These are phyloP conservation scores for Waltergamsia citrina DNA, from an alignment of 2,329 filamentous ascomycete species.

Conservation along the genomic window DNA sequence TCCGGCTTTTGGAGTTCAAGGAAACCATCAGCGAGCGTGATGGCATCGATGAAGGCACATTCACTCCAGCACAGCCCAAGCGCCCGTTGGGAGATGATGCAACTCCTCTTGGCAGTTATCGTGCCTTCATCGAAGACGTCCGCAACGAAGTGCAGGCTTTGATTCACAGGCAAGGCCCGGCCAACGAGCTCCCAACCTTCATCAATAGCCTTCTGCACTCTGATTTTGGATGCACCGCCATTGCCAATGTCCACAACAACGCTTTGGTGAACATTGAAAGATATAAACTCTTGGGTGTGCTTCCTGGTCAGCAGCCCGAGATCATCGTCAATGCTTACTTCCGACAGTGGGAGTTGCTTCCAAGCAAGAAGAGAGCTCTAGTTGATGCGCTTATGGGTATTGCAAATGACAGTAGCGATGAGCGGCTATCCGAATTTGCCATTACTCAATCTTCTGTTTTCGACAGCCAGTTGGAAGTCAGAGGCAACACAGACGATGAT, in stretches of 20 bases:
- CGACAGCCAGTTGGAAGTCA: constrained; percentile 22
- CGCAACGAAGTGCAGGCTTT: constrained; percentile 36
- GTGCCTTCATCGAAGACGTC: constrained; percentile 40
- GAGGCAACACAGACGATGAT: constrained; percentile 17
- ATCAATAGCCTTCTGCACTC: constrained; percentile 20
- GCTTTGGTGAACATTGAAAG: constrained; percentile 18
- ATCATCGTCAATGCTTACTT: constrained; percentile 27
- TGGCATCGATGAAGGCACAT: constrained; percentile 27
- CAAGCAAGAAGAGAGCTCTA: constrained; percentile 16
- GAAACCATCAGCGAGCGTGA: constrained; percentile 24
- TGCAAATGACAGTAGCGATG: constrained; percentile 23
- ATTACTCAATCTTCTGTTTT: constrained; percentile 27
- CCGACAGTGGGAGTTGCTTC: constrained; percentile 26
- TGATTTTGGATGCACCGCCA: constrained; percentile 19
- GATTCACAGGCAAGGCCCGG: constrained; percentile 23
- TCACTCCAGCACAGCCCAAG: constrained; percentile 21
- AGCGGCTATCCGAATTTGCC: constrained; percentile 24
- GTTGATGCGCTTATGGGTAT: constrained; percentile 22
- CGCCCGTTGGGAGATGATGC: constrained; percentile 20
- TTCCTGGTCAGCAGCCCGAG: constrained; percentile 24
- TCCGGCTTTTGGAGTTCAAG: constrained; percentile 37
- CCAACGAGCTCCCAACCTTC: constrained; percentile 16
- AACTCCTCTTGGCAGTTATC: constrained; percentile 28
- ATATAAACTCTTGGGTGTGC: constrained; percentile 25
- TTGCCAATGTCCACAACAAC: constrained; percentile 14